Base-by-base conservation (phyloP, 768 basidiomycete species). In the Rhizopogon vesiculosus region DNA sequence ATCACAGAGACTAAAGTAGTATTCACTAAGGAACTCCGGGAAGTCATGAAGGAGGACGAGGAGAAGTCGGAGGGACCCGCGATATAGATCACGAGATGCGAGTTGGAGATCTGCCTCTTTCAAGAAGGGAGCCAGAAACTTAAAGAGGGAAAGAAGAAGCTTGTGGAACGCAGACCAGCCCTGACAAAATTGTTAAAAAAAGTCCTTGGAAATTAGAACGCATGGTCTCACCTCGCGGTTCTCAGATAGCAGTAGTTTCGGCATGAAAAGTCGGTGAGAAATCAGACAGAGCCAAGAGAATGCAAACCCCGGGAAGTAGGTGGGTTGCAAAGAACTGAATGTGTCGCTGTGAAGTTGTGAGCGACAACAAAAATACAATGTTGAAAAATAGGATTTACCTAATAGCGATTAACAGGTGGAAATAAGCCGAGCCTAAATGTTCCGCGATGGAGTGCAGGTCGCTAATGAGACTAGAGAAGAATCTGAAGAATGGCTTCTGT, bases 201-300 rank as follows among this genome's bases (percentile, higher is more conserved):
- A 39, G 40, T 49, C 7, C 35, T 49, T 19, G 4, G 22, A 54
- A 49, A 13, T 46, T 29, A 31, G n/a, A 43, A 31, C 9, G 38
- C 57, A 22, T 39, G 18, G 15, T 22, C 59, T 58, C 74, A 90
- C 88, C 79, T 96, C 95, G 50, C 93, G 85, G 67, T 93, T 91
- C 67, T 92, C 86, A 19, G 90, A 86, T 40, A 89, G 72, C 39
- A 98, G 77, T 45, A 99, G 72, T 69, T 97, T 96, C 13, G 97
- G 95, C 93, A 99, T 95, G 81, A 98, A 97, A 56, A 93, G 76
- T 53, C 96, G 81, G 72, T 98, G 97, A 22, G 97, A 98, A 66
- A 99, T 86, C 44, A 98, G 79, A 60, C 89, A 89, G 80, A 98
- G 86, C 96, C 96, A 99, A 15, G 94, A 96, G 73, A 98, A 99